Percentiles rank a stretch among this genome's conserved stretches.
Conservation (phyloP, 1,284 basidiomycete species). For the Fomitiporia mediterranea region DNA sequence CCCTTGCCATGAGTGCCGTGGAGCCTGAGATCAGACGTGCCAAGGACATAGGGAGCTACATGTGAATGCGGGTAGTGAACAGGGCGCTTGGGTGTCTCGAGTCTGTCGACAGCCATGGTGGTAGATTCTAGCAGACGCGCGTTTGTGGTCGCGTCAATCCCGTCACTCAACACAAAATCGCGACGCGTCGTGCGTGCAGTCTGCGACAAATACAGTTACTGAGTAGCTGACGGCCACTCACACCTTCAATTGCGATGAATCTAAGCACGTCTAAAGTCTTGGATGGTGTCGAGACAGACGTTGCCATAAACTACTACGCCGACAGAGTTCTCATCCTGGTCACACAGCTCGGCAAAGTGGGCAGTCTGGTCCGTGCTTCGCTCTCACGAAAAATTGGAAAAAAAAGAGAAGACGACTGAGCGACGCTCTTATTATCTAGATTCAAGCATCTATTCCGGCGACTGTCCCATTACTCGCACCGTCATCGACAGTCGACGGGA, state of each 20-base stretch:
- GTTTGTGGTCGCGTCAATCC: background rate
- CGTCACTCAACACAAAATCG: too few relatives aligned
- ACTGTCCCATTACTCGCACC: conserved; percentile 54
- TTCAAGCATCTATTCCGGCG: conserved; percentile 75
- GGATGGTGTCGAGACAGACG: conserved; percentile 60
- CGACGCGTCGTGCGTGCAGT: background rate
- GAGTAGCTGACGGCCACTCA: too few relatives aligned
- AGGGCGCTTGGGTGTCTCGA: conserved; percentile 4
- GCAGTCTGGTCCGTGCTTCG: conserved; percentile 59
- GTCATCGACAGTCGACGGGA: conserved; percentile 33
- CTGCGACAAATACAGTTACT: too few relatives aligned
- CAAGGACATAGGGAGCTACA: background rate
- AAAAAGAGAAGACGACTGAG: background rate
- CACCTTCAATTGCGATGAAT: too few relatives aligned
- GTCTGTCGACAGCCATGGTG: background rate
- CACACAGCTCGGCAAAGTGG: conserved; percentile 86
- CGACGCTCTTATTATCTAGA: too few relatives aligned
- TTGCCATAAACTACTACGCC: conserved; percentile 72
- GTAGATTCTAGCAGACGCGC: background rate
- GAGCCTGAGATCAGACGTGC: conserved; percentile 5
- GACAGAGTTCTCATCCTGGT: conserved; percentile 80
- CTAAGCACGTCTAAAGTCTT: conserved; percentile 36
- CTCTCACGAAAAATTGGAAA: background rate
- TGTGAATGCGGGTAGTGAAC: conserved; percentile 11
- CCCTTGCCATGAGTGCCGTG: conserved; percentile 36